phyloP scores from a whole-genome alignment of 768 basidiomycete genomes.

The Exsudoporus frostii region DNA sequence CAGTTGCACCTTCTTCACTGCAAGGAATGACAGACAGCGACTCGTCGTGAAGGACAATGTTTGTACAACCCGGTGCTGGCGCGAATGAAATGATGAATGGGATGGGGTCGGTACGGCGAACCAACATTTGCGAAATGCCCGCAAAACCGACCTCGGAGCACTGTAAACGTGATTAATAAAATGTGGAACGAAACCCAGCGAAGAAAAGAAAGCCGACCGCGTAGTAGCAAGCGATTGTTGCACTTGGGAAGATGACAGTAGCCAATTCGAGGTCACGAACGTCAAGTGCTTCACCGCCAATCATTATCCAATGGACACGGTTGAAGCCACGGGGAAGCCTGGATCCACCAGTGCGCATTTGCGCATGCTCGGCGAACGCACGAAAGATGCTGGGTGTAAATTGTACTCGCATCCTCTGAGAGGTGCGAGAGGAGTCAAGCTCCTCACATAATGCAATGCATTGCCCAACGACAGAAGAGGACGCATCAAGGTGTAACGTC shows the following conservation, averaged over 20 bases:
- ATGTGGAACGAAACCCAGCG: background rate
- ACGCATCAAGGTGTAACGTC: constrained; percentile 11
- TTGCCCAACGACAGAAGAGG: constrained; percentile 7
- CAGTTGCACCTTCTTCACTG: constrained; percentile 2
- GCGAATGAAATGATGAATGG: constrained; percentile 9
- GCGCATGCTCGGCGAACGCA: constrained; percentile 14
- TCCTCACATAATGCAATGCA: constrained; percentile 10
- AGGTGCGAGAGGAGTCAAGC: constrained; percentile 10
- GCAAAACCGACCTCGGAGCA: constrained; percentile 17
- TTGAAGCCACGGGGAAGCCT: constrained; percentile 15
- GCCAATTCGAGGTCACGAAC: constrained; percentile 9
- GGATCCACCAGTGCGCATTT: constrained; percentile 6
- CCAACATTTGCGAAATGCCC: constrained; percentile 13
- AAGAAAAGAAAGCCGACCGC: constrained; percentile 4
- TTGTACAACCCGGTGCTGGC: constrained; percentile 7
- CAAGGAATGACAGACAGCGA: constrained; percentile 10
- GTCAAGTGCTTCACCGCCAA: constrained; percentile 13
- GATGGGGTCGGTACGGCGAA: constrained; percentile 13
- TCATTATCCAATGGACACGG: constrained; percentile 16
- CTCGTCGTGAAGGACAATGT: constrained; percentile 14
- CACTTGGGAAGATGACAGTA: constrained; percentile 9
- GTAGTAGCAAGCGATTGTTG: constrained; percentile 15
- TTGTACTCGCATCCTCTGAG: constrained; percentile 13
- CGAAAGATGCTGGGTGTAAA: constrained; percentile 17
- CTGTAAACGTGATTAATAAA: background rate